A percentile compares a stretch with the other conserved stretches of the same genome.
Evolutionary conservation across 345 rosid genomes (phyloP).

Genomic region (Corchorus capsularis): DNA sequence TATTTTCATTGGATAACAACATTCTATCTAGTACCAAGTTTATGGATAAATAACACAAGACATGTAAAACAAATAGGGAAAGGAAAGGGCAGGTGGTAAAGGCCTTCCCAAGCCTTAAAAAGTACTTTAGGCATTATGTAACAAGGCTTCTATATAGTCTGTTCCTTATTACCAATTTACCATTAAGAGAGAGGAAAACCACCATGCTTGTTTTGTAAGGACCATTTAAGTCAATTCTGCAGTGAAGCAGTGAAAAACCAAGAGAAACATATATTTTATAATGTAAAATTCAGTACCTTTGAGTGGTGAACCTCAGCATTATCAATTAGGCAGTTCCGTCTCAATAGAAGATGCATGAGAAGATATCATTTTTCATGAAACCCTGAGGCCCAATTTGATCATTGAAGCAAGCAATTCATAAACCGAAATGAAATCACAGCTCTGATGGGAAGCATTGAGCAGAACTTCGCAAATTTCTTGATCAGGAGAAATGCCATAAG

Average conservation of each 20-base stretch:
- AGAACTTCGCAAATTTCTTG: slow-evolving; percentile 53
- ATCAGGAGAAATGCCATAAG: slow-evolving; percentile 56
- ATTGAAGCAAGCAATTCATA: slow-evolving; percentile 46
- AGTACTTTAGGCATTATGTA: neutral
- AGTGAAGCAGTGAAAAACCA: neutral
- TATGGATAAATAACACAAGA: neutral
- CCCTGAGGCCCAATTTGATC: slow-evolving; percentile 51
- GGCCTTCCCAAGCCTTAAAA: neutral
- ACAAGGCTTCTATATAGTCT: neutral
- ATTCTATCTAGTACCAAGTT: neutral
- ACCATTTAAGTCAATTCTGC: neutral
- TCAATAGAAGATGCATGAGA: slow-evolving; percentile 12
- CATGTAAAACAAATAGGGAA: neutral
- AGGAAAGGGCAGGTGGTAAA: neutral
- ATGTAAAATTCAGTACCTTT: neutral
- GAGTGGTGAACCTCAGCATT: neutral
- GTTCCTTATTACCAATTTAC: neutral
- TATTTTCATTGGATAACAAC: neutral
- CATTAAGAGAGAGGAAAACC: neutral
- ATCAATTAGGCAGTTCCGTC: slow-evolving; percentile 23
- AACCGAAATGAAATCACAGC: slow-evolving; percentile 34
- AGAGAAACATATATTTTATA: slow-evolving; percentile 1
- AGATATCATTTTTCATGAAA: slow-evolving; percentile 18
- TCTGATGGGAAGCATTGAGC: slow-evolving; percentile 41
- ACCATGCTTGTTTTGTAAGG: neutral